Evolutionary conservation across 495 filamentous ascomycete species (phyloP), one percentile per base, ranked within the genome.

Genomic region (Xylaria castorea): DNA sequence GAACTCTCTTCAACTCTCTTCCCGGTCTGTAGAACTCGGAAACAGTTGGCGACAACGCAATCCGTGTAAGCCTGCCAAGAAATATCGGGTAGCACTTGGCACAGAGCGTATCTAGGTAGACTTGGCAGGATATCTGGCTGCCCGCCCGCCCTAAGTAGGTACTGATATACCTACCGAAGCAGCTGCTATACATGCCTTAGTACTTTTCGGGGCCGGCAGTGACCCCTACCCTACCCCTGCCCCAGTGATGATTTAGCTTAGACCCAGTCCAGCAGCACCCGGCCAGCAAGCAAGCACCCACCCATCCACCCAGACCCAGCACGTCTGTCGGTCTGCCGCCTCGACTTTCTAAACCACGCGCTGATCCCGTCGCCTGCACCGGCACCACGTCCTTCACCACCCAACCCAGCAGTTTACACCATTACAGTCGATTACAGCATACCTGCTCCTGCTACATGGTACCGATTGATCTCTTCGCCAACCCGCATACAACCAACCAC

Each of bases 361-460:
- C 69, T 71, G 69, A 71, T 71, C 69, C 69, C 69, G 66, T 68
- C 61, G 66, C 66, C 66, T 57, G 53, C 66, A 60, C 66, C 66
- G 66, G 66, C 66, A 60, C 66, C 65, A 67, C 65, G 30, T 36
- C 27, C 38, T 64, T 42, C 61, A 44, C 61, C 58, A 50, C 25
- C 63, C 42, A 65, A 46, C 42, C 42, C 27, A 46, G 12, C 32
- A 20, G 40, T 32, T 27, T 50, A 20, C 38, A 16, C 25, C 38
- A 18, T 53, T 27, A 46, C 67, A 0, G 36, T 51, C 38, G 48
- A 46, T 68, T 42, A 44, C 30, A 51, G 5, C 64, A 42, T 20
- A 44, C 40, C 46, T 48, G 25, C 51, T 55, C 3, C 34, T 68
- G 22, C 27, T 30, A 53, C 55, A 58, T 22, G 27, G 27, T 36